Conservation (phyloP, 768 basidiomycete species). For the Pleurotus salmoneostramineus region DNA sequence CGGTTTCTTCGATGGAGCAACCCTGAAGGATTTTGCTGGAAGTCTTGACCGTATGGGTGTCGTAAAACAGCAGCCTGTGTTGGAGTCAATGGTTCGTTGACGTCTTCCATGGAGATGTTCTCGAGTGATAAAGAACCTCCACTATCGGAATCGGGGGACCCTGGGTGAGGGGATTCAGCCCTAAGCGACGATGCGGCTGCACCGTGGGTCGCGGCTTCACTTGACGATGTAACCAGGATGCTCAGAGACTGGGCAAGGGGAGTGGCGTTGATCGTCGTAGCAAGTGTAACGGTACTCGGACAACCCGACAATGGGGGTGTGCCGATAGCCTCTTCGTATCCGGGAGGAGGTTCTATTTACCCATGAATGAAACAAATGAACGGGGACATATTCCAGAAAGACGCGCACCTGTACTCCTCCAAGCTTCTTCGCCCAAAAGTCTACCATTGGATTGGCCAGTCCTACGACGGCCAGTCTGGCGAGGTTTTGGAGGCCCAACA, state of each 20-base stretch:
- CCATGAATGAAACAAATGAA: not conserved
- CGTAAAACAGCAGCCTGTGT: not conserved
- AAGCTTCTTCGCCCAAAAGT: not conserved
- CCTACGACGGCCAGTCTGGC: slow-evolving; percentile 21
- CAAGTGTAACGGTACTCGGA: slow-evolving; percentile 37
- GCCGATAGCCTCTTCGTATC: slow-evolving; percentile 67
- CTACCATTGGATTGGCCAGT: not conserved
- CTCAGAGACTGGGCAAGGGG: slow-evolving; percentile 9
- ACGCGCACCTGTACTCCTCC: not conserved
- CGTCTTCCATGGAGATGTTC: not conserved
- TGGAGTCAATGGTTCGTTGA: not conserved
- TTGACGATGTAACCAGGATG: not conserved
- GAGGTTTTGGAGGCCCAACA: slow-evolving; percentile 30
- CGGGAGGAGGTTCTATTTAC: slow-evolving; percentile 50
- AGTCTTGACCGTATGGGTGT: not conserved
- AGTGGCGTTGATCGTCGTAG: slow-evolving; percentile 19
- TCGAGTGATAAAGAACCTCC: not conserved
- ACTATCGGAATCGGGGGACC: not conserved
- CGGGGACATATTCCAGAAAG: not conserved
- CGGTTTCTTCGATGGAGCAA: slow-evolving; percentile 21
- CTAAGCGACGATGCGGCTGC: not conserved
- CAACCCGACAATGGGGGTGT: slow-evolving; percentile 36
- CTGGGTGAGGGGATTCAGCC: not conserved
- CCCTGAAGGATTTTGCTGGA: not conserved
- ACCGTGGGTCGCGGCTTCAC: not conserved